Evolutionary conservation across 2,329 filamentous ascomycete genomes (phyloP), one percentile per base, ranked within the genome.

Genomic region (Didymella pomorum): DNA sequence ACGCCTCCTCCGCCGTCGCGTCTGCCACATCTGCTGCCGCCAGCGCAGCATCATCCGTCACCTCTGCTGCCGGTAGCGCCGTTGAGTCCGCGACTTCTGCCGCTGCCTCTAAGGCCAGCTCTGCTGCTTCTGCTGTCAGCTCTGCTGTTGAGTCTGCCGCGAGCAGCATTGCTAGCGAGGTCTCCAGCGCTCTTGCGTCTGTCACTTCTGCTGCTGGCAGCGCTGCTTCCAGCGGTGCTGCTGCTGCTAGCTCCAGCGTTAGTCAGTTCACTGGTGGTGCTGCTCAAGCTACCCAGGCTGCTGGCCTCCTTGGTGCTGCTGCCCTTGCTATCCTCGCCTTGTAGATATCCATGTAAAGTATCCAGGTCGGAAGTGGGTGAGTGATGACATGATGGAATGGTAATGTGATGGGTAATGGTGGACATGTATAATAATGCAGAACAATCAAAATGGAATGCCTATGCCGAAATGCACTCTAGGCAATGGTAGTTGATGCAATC

Each of bases 181-280:
- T 21, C 18, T 43, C 41, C 1, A 57, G 52, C 12, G 61, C 54
- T 47, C 41, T 43, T 43, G 41, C 21, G 12, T 25, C 21, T n/a
- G 23, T 43, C 21, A 45, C 53, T 10, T 25, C 39, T n/a, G 31
- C 41, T 10, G 51, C 42, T 29, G 20, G 25, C 3, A 52, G 39
- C 25, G 42, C 25, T 20, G 33, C 44, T 20, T 16, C 33, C 23
- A 52, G 41, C 5, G 55, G 62, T 11, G 25, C 53, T 35, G 46
- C 56, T 25, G 45, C 65, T 16, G 57, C 68, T 14, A 61, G 67
- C 20, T 10, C 53, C 26, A 63, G 69, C 8, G 41, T 23, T 16
- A 64, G 70, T 8, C 37, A 71, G 60, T 78, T 75, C 68, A 71
- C 74, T 29, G 74, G 74, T 63, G 75, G 63, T 55, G 75, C 74